A percentile compares a stretch with the other conserved stretches of the same genome.
Evolutionary conservation across 1,284 basidiomycete genomes (phyloP).

Genomic region (Grifola frondosa): DNA sequence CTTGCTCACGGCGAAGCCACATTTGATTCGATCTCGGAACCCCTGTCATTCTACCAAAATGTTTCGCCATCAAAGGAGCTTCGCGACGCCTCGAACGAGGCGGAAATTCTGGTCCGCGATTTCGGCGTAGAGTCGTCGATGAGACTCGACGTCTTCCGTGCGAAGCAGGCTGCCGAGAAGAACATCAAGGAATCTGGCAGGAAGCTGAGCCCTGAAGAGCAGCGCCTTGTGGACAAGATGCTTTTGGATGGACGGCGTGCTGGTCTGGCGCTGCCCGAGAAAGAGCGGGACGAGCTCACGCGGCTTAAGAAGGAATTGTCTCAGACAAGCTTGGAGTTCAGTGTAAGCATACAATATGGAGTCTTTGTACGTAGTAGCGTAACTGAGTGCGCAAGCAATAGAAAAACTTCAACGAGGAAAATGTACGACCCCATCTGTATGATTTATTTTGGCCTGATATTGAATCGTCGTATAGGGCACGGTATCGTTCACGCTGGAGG

Average conservation of each 20-base stretch:
- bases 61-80: slow-evolving; percentile 70
- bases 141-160: slow-evolving; percentile 74
- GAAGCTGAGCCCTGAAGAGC: slow-evolving; percentile 62
- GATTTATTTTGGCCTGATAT: not conserved
- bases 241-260: slow-evolving; percentile 73
- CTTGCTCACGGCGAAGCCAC: slow-evolving; percentile 60
- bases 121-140: slow-evolving; percentile 72
- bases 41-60: slow-evolving; percentile 76
- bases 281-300: slow-evolving; percentile 56
- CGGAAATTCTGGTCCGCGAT: slow-evolving; percentile 66
- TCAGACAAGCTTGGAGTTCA: slow-evolving; percentile 70
- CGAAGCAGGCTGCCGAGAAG: slow-evolving; percentile 66
- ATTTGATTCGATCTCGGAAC: slow-evolving; percentile 52
- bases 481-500: slow-evolving; percentile 65
- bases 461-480: slow-evolving; percentile 43
- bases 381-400: slow-evolving; percentile 33
- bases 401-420: slow-evolving; percentile 89
- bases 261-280: slow-evolving; percentile 70
- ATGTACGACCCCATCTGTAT: slow-evolving; percentile 48
- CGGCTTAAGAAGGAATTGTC: slow-evolving; percentile 68
- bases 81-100: slow-evolving; percentile 71
- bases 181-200: slow-evolving; percentile 59
- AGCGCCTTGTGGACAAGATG: slow-evolving; percentile 75
- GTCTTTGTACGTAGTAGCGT: not conserved
- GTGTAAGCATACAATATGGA: slow-evolving; percentile 57